These are phyloP conservation scores for Plantago lanceolata DNA, from an alignment of 305 asterid genomes.

Conservation along the genomic window DNA sequence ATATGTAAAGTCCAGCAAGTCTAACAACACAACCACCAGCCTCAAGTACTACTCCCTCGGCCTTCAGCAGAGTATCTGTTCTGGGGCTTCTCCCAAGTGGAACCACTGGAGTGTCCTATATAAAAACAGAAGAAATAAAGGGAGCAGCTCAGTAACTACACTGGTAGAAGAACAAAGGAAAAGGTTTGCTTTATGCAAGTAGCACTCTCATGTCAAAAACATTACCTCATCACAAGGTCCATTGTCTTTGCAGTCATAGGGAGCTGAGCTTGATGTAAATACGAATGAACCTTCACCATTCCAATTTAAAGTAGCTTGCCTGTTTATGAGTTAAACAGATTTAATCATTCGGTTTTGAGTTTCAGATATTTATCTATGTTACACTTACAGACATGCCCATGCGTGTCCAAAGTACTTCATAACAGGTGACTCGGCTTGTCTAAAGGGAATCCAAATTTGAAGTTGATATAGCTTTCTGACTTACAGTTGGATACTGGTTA, in stretches of 20 bases:
- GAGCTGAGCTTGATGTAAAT: constrained; percentile 98
- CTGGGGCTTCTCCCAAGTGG: constrained; percentile 90
- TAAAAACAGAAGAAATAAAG: constrained; percentile 12
- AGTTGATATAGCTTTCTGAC: neutral
- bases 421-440: neutral
- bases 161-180: neutral
- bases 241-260: constrained; percentile 76
- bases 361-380: neutral
- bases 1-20: constrained; percentile 97
- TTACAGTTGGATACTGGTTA: neutral
- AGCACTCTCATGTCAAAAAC: neutral
- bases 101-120: constrained; percentile 75
- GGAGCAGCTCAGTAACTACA: neutral
- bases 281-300: constrained; percentile 89
- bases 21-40: constrained; percentile 82
- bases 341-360: neutral
- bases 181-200: neutral
- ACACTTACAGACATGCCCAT: neutral
- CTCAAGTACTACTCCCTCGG: constrained; percentile 77
- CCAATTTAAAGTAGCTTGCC: constrained; percentile 86
- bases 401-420: neutral
- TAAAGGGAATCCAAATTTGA: neutral
- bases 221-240: constrained; percentile 87
- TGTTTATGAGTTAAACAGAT: constrained; percentile 29
- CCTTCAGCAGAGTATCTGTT: constrained; percentile 70